Base-by-base conservation (phyloP, 352 stramenopile genomes). In the Globisporangium cederbergense region DNA sequence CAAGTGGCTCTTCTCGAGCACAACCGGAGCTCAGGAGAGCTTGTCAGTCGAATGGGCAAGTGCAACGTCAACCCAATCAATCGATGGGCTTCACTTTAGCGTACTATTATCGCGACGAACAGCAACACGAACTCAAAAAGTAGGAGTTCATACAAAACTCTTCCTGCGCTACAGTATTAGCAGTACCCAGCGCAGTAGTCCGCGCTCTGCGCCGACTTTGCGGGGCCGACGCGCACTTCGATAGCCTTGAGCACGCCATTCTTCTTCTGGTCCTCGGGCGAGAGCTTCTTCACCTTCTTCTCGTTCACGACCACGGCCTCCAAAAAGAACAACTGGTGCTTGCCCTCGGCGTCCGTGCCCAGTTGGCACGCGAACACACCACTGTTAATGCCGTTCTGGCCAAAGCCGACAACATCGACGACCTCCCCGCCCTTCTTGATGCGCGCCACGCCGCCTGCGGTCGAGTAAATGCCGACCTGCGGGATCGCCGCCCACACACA, bases 181-280 rank as follows among this genome's bases (percentile, higher is more conserved):
- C 80, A 90, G 55, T 88, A 90, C 8, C 83, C 83, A n/a, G 78
- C 79, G 60, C 78, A 86, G 72, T 90, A 91, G 32, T 62, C 54
- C 4, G 63, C 62, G 50, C 76, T 79, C 32, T 56, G 64, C 0
- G 61, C 49, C 30, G 78, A 79, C 2, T 64, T 59, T 13, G 83
- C 83, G 0, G 83, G 80, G 0, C 83, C 83, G 0, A 91, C 74
- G 16, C 65, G 43, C 52, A 90, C 79, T 7, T 76, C 61, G 38
- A 91, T 81, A 22, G 66, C 62, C 43, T 79, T 76, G 62, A 91
- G 55, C 36, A 68, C 50, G 14, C 73, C 62, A 40, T 89, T 87
- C 42, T 77, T 74, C 14, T 47, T 32, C 9, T 78, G 72, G 14
- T 66, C 59, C 36, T 72, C 76, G 10, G 60, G 65, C 2, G 71